Base-by-base conservation (phyloP, 2,329 filamentous ascomycete species). In the Nigrospora osmanthi region DNA sequence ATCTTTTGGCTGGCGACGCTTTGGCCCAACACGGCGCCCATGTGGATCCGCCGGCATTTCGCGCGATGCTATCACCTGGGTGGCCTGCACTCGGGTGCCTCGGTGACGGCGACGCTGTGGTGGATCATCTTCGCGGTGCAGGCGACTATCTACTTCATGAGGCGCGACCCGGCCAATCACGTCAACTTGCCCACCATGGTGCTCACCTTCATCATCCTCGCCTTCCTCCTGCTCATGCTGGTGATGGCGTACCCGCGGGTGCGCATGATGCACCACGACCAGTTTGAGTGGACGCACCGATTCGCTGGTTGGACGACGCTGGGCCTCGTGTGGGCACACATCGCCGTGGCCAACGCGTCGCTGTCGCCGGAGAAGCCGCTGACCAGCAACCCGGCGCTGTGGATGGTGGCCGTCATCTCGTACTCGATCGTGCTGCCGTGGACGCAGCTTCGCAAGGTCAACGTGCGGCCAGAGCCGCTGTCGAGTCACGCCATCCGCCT, bases 401-500 rank as follows among this genome's bases (percentile, higher is more conserved):
- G 85, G 85, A 78, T 84, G 57, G 72, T 93, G 16, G 55, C 79
- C 40, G 58, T 78, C 45, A 80, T 81, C 34, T 88, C 85, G 1
- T 55, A 72, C 30, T 77, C 83, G 54, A 74, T 89, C 49, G 68
- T 85, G 39, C 81, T 84, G 41, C 86, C 88, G 0, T 93, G 87
- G 87, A 61, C 85, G 12, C 76, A 79, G 47, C 76, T 93, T 32
- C 80, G 85, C 42, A 81, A 78, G 54, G 80, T 84, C 43, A 66
- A 69, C 11, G 83, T 91, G 46, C 23, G 23, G 35, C 72, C 83
- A 6, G 81, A 89, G 58, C 69, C 75, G 11, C 76, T 93, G 28
- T 91, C 87, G 2, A 62, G 75, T 32, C 87, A 91, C 64, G 87
- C 86, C 32, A 71, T 87, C 15, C 79, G 82, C 32, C 75, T 93